Base-by-base conservation (phyloP, 345 rosid genomes). In the Sisymbrium altissimum region DNA sequence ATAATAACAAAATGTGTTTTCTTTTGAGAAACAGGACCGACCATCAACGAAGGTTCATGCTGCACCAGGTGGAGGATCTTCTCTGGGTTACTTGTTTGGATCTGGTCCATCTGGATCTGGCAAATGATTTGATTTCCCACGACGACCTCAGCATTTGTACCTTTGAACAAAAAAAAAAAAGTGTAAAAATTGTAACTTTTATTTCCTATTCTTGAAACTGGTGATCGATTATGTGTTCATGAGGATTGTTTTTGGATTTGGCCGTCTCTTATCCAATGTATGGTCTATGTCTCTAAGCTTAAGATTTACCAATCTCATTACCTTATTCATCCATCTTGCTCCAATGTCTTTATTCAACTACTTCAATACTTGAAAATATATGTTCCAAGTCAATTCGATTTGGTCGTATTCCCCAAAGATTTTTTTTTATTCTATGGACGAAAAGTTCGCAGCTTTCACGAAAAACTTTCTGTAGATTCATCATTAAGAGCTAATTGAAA, bases 41-140 rank as follows among this genome's bases (percentile, higher is more conserved):
- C 86, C 88, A 50, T 81, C 86, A 2, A 85, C 88, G 10, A 85
- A 85, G 71, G 86, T 85, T 58, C 83, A 81, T 72, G 86, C 85
- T 25, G 84, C 86, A 48, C 85, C 88, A 5, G 88, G 86, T 32
- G 88, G 88, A 59, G 79, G 84, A 56, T 85, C 88, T 61, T 85
- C 88, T 70, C 60, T 85, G 3, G 86, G 69, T 41, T 85, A 85
- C 76, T 83, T 85, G 66, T 85, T 85, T 65, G 86, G 88, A 14
- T 74, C 83, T 17, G 71, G 68, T 15, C 61, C 71, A 3, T 64
- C 71, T 71, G 63, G 33, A 10, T 58, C 68, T 17, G 21, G 11
- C 0, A 71, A 77, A 30, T 77, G 69, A 74, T 58, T 38, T 46
- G 9, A 15, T 9, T 44, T 32, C 29, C 25, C 69, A 40, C 54